Evolutionary conservation across 2,329 filamentous ascomycete species (phyloP).

Genomic region (Cylindrodendrum hubeiense): DNA sequence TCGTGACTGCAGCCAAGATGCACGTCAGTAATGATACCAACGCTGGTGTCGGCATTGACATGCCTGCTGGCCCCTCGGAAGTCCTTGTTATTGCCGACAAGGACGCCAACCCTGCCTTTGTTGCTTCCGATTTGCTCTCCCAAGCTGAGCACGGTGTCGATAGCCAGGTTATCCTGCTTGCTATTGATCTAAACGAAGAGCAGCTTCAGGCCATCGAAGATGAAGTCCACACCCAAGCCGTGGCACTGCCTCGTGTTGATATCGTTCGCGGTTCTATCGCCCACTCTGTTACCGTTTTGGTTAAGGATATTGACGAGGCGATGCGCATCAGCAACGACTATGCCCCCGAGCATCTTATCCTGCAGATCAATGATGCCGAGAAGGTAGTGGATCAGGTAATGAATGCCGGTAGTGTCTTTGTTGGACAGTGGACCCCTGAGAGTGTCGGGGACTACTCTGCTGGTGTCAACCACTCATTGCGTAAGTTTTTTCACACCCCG

Average conservation of each 20-base stretch:
- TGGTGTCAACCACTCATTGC: slow-evolving; percentile 96
- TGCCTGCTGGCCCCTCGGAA: slow-evolving; percentile 97
- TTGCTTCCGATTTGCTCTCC: slow-evolving; percentile 92
- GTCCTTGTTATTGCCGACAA: slow-evolving; percentile 96
- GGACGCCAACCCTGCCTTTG: slow-evolving; percentile 90
- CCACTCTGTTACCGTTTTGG: slow-evolving; percentile 90
- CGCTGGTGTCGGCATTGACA: slow-evolving; percentile 95
- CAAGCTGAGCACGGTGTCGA: slow-evolving; percentile 98
- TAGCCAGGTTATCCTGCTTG: slow-evolving; percentile 93
- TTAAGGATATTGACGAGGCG: slow-evolving; percentile 77
- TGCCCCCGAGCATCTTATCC: slow-evolving; percentile 94
- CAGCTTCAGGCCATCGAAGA: slow-evolving; percentile 88
- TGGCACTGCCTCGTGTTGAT: slow-evolving; percentile 88
- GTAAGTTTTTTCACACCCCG: slow-evolving; percentile 69
- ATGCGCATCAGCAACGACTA: slow-evolving; percentile 92
- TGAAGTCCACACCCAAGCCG: slow-evolving; percentile 89
- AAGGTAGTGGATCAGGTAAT: slow-evolving; percentile 81
- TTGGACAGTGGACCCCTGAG: slow-evolving; percentile 96
- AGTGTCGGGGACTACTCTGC: slow-evolving; percentile 98
- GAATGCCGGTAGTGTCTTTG: slow-evolving; percentile 96
- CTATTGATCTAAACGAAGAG: slow-evolving; percentile 80
- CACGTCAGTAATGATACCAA: slow-evolving; percentile 97
- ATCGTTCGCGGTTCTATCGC: slow-evolving; percentile 92
- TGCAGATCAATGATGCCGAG: slow-evolving; percentile 86
- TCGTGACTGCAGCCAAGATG: slow-evolving; percentile 99